A percentile compares a stretch with the other conserved stretches of the same genome.
Conservation (phyloP, 2,329 filamentous ascomycete species). For the Mycogone perniciosa region DNA sequence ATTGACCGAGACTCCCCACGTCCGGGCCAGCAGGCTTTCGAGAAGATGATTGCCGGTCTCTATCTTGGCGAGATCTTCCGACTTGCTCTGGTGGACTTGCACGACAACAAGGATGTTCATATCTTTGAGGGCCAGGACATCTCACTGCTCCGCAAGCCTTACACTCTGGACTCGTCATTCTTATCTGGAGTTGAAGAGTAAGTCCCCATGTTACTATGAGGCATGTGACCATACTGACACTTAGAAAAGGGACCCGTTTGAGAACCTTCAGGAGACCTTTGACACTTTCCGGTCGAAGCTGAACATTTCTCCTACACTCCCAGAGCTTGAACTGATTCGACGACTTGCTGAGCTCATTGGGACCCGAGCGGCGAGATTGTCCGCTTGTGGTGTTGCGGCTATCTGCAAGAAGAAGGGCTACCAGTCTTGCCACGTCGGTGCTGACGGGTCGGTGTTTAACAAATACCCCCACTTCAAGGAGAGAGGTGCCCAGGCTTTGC, state of each 20-base stretch:
- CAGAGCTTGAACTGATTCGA: constrained; percentile 84
- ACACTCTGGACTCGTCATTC: constrained; percentile 89
- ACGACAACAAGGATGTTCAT: constrained; percentile 66
- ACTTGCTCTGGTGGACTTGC: constrained; percentile 74
- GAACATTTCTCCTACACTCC: constrained; percentile 59
- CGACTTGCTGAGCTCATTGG: constrained; percentile 90
- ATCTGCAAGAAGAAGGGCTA: constrained; percentile 97
- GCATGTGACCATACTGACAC: background rate
- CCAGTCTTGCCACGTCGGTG: constrained; percentile 83
- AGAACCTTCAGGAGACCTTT: constrained; percentile 85
- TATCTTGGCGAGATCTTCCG: constrained; percentile 95
- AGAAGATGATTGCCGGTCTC: constrained; percentile 95
- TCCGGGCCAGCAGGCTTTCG: constrained; percentile 89
- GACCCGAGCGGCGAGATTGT: constrained; percentile 86
- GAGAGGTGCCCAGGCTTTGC: constrained; percentile 79
- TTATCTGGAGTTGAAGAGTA: constrained; percentile 85
- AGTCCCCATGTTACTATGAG: constrained; percentile 22
- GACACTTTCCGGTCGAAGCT: constrained; percentile 77
- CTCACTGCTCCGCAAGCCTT: constrained; percentile 72
- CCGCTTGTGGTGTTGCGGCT: constrained; percentile 88
- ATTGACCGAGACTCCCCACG: constrained; percentile 90
- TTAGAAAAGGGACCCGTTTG: constrained; percentile 68
- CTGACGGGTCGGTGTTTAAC: constrained; percentile 96
- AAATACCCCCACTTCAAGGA: constrained; percentile 98
- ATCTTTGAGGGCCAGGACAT: constrained; percentile 85